These are phyloP conservation scores for Aspergillus candidus DNA, from an alignment of 2,329 filamentous ascomycete species.

Conservation along the genomic window DNA sequence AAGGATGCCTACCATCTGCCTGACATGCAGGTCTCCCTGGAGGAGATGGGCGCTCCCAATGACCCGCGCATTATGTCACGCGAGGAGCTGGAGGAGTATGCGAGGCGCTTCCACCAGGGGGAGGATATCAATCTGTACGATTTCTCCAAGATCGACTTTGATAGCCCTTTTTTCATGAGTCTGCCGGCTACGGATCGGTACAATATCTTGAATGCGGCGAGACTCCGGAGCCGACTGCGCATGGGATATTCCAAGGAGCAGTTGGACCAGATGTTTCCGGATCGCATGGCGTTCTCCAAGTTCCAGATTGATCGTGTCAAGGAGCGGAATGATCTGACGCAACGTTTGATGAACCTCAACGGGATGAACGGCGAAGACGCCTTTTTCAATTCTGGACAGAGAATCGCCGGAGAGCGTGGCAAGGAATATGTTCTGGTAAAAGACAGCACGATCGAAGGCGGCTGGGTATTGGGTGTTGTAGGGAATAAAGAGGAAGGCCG, in stretches of 20 bases:
- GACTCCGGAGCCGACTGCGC: constrained; percentile 76
- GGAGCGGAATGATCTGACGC: constrained; percentile 90
- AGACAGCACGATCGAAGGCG: constrained; percentile 89
- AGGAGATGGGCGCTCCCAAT: constrained; percentile 80
- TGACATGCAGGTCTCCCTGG: constrained; percentile 69
- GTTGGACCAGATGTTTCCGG: constrained; percentile 90
- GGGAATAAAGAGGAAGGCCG: constrained; percentile 74
- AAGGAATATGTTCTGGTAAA: constrained; percentile 95
- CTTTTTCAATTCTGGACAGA: constrained; percentile 56
- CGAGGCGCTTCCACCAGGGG: constrained; percentile 81
- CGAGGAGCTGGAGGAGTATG: constrained; percentile 90
- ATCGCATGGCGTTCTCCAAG: constrained; percentile 91
- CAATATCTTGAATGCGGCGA: constrained; percentile 92
- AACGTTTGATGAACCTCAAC: constrained; percentile 88
- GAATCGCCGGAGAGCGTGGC: constrained; percentile 65
- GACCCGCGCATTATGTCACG: constrained; percentile 95
- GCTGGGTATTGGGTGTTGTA: constrained; percentile 92
- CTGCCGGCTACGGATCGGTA: constrained; percentile 86
- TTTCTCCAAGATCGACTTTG: constrained; percentile 98
- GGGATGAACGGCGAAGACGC: constrained; percentile 76
- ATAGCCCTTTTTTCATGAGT: constrained; percentile 90
- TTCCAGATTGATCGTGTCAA: constrained; percentile 94
- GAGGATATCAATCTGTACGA: constrained; percentile 88
- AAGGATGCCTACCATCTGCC: constrained; percentile 95
- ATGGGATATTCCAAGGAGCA: constrained; percentile 98